phyloP scores from a whole-genome alignment of 164 flowering plant genomes.

The Vitis rotundifolia region DNA sequence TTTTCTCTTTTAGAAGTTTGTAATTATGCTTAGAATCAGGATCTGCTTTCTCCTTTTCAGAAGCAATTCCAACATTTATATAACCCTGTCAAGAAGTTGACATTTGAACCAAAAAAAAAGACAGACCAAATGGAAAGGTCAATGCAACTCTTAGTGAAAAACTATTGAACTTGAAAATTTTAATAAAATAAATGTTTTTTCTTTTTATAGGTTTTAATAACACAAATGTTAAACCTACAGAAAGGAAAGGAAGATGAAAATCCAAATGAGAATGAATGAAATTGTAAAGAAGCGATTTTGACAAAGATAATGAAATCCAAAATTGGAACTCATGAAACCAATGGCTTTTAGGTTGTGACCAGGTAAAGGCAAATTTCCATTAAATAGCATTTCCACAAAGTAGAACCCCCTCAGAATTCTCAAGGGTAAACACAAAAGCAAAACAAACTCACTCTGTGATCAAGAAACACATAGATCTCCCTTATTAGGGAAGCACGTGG shows the following conservation, averaged over 20 bases:
- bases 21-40: constrained; percentile 23
- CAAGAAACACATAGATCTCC: constrained; percentile 80
- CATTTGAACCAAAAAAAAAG: constrained; percentile 12
- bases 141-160: background rate
- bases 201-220: too few species aligned
- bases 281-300: too few species aligned
- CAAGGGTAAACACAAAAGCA: background rate
- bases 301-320: too few species aligned
- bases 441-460: constrained; percentile 71
- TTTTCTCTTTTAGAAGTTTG: constrained; percentile 40
- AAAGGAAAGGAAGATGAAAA: background rate
- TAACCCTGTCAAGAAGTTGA: constrained; percentile 72
- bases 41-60: constrained; percentile 51
- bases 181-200: too few species aligned
- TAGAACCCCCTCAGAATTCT: too few species aligned
- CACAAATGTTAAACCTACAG: background rate
- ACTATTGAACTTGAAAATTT: background rate
- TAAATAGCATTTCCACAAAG: too few species aligned
- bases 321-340: too few species aligned
- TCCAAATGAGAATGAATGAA: too few species aligned
- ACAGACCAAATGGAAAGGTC: background rate
- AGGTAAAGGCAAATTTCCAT: too few species aligned
- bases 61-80: constrained; percentile 90
- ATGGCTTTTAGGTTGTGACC: too few species aligned
- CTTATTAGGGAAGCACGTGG: constrained; percentile 67